Evolutionary conservation across 225 moss, liverwort and hornwort genomes (phyloP), one percentile per base, ranked within the genome.

Genomic region (Pleurozium schreberi): DNA sequence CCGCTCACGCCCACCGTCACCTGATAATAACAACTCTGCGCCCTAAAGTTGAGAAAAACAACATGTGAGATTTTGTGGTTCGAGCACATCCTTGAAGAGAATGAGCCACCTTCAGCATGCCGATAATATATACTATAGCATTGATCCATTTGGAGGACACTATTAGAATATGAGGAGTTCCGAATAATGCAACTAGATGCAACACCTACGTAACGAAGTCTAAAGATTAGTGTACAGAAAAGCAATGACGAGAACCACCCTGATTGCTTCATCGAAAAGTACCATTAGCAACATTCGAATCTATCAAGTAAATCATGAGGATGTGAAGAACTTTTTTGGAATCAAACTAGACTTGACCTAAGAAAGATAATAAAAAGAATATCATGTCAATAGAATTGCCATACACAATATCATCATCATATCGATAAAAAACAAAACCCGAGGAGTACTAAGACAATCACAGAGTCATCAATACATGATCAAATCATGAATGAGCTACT

Each of bases 1-100:
- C 60, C 97, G 96, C 86, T 93, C 96, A 88, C 92, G 93, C 85
- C 99, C 99, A 88, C 96, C 95, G 77, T 96, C 96, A 64, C 99
- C 99, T 83, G 89, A 92, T 87, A 99, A 91, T 81, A 99, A 90
- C 88, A 85, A 90, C 82, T 96, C 94, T 86, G 97, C 96, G 77
- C 95, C 96, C 98, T 99, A 90, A 87, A 92, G 55, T 87, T 81
- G 55, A 81, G 21, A 67, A 86, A 77, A 83, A 57, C 19, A 82
- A 71, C 65, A 62, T 18, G 50, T 91, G 82, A 91, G 78, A 26
- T 59, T 42, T 31, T 50, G 18, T 65, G 59, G 23, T 79, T 83
- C 71, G 57, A 34, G 36, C 65, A 79, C 84, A 86, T 66, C 66
- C 76, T 86, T 73, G 61, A 59, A 55, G 65, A 88, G 55, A 88